These are phyloP conservation scores for Teratosphaeria pseudoeucalypti DNA, from an alignment of 2,329 filamentous ascomycete species.

Conservation along the genomic window DNA sequence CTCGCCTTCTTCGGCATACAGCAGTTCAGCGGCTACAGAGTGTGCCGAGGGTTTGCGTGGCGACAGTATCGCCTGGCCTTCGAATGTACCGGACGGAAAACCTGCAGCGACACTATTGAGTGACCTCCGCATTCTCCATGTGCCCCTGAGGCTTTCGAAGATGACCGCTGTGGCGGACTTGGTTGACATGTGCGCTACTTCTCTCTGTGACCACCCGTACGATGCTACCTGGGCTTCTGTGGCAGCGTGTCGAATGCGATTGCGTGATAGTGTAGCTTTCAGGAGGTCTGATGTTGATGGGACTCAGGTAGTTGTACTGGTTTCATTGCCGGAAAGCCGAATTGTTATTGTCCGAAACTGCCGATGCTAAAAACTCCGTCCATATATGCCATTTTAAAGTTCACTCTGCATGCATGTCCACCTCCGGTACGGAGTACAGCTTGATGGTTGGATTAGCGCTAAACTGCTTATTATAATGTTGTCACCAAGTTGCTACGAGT, in stretches of 20 bases:
- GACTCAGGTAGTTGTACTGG: too few species aligned
- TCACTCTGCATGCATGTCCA: neutral
- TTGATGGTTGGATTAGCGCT: neutral
- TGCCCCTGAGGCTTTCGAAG: conserved; percentile 24
- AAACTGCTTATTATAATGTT: neutral
- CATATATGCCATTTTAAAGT: neutral
- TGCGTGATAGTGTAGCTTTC: neutral
- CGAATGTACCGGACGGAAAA: conserved; percentile 27
- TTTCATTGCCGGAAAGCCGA: neutral
- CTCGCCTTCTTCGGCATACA: conserved; percentile 27
- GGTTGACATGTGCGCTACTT: conserved; percentile 3
- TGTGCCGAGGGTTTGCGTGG: conserved; percentile 19
- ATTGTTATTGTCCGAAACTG: neutral
- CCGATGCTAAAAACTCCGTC: neutral
- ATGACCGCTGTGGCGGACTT: conserved; percentile 17
- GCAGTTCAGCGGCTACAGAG: conserved; percentile 20
- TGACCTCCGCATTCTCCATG: conserved; percentile 24
- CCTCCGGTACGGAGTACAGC: neutral
- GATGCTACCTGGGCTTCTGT: neutral
- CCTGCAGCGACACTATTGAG: conserved; percentile 23
- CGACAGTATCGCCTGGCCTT: conserved; percentile 25
- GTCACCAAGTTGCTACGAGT: neutral
- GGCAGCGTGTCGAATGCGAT: neutral
- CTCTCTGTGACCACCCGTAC: neutral
- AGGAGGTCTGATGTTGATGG: too few species aligned